A percentile compares a stretch with the other conserved stretches of the same genome.
phyloP scores from a whole-genome alignment of 1,284 basidiomycete species.

The Phylloporus sp. region DNA sequence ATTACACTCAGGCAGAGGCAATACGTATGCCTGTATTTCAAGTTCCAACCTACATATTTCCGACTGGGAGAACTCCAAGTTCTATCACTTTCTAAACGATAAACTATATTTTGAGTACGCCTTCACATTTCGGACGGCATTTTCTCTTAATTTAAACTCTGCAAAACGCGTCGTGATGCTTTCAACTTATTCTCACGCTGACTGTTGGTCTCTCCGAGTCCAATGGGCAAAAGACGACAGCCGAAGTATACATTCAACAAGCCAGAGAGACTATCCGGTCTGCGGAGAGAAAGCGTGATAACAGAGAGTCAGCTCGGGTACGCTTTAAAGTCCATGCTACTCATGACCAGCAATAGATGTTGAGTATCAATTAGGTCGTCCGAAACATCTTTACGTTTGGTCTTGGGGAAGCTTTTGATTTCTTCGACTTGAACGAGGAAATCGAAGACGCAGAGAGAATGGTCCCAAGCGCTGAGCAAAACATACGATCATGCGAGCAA shows the following conservation, averaged over 20 bases:
- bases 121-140: too few relatives aligned
- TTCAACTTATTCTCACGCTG: not conserved
- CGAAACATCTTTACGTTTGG: conserved; percentile 21
- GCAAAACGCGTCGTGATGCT: too few relatives aligned
- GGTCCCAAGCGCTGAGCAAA: conserved; percentile 8
- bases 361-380: conserved; percentile 8
- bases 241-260: conserved; percentile 14
- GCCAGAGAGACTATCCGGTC: conserved; percentile 20
- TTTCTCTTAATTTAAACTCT: too few relatives aligned
- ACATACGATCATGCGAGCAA: conserved; percentile 5
- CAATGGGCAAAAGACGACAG: conserved; percentile 12
- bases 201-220: not conserved
- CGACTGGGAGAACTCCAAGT: too few relatives aligned
- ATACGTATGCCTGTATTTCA: too few relatives aligned
- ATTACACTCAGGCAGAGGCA: too few relatives aligned
- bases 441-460: conserved; percentile 16
- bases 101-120: too few relatives aligned
- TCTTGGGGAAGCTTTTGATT: conserved; percentile 18
- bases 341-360: not conserved
- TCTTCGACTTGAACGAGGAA: conserved; percentile 23
- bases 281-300: conserved; percentile 18
- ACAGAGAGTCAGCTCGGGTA: conserved; percentile 20
- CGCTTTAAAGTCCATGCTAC: not conserved
- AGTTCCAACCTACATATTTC: too few relatives aligned
- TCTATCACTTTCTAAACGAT: too few relatives aligned